Percentiles rank a stretch among this genome's conserved stretches.
Evolutionary conservation across 768 basidiomycete species (phyloP).

Genomic region (Cystofilobasidium bisporidii): DNA sequence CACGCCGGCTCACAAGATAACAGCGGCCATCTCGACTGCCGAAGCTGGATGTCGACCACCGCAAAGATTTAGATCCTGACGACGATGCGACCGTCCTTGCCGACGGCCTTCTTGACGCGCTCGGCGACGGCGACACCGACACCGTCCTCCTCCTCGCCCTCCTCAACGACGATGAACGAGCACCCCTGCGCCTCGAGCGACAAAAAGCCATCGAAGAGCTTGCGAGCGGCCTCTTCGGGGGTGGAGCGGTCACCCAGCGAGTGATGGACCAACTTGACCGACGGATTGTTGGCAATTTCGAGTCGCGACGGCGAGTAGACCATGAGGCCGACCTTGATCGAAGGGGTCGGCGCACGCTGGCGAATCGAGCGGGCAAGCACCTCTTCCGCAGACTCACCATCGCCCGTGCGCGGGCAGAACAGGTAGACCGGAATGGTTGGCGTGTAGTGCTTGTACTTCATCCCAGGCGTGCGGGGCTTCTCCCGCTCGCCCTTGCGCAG

Average conservation of each 20-base stretch:
- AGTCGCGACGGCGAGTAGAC: slow-evolving; percentile 34
- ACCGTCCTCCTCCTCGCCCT: slow-evolving; percentile 72
- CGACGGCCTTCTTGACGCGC: slow-evolving; percentile 78
- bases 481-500: slow-evolving; percentile 32
- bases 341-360: not conserved
- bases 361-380: not conserved
- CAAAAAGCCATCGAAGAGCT: slow-evolving; percentile 77
- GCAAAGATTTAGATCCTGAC: not conserved
- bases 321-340: slow-evolving; percentile 52
- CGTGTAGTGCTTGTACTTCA: slow-evolving; percentile 98
- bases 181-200: slow-evolving; percentile 59
- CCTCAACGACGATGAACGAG: slow-evolving; percentile 73
- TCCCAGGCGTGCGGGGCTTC: slow-evolving; percentile 88
- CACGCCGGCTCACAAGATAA: too few relatives aligned
- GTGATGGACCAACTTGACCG: slow-evolving; percentile 19
- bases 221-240: slow-evolving; percentile 61
- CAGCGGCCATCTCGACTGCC: too few relatives aligned
- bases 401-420: slow-evolving; percentile 39
- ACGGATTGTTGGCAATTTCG: slow-evolving; percentile 1
- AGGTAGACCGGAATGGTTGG: slow-evolving; percentile 78
- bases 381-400: not conserved
- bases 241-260: slow-evolving; percentile 34
- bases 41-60: too few relatives aligned
- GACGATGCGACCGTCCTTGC: slow-evolving; percentile 32
- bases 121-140: slow-evolving; percentile 95